Base-by-base conservation (phyloP, 805 yeast species). In the Wickerhamomyces queroliae region DNA sequence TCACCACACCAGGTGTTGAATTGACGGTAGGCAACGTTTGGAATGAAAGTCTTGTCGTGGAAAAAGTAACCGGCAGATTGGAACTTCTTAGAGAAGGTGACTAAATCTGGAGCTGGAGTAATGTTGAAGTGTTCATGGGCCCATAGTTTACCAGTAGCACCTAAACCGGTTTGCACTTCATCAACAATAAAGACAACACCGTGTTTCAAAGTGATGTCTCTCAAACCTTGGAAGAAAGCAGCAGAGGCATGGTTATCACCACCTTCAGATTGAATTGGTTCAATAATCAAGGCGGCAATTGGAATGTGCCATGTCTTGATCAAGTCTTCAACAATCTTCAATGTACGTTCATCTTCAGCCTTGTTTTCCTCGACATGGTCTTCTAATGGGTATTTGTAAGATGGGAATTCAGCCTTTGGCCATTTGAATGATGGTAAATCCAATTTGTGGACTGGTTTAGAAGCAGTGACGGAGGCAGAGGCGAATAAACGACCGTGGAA, bases 401-500 rank as follows among this genome's bases (percentile, higher is more conserved):
- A 53, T 48, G 98, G 98, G 70, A 81, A 90, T 47, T 87, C 88
- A 41, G 96, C 96, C 62, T 85, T 89, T 58, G 98, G 98, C 97
- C 97, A 90, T 58, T 86, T 78, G 70, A 90, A 90, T 7, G 95
- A 80, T 45, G 98, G 98, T 66, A 91, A 70, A 63, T 83, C 90
- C 59, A 90, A 69, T 69, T 91, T 90, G 72, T 90, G 98, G 53
- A 91, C 76, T 49, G 97, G 96, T 71, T 88, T 91, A 41, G 96
- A 88, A 62, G 95, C 79, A 29, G 98, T 90, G 49, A 87, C 78
- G 7, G 96, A 84, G 33, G 86, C 89, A 40, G 95, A 76, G 19
- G 96, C 98, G 67, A 90, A 88, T 47, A 89, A 67, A 66, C 98
- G 80, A 48, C 98, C 98, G 61, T 90, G 98, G 84, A 90, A 91